Conservation (phyloP, 768 basidiomycete species). For the Suillus variegatus region DNA sequence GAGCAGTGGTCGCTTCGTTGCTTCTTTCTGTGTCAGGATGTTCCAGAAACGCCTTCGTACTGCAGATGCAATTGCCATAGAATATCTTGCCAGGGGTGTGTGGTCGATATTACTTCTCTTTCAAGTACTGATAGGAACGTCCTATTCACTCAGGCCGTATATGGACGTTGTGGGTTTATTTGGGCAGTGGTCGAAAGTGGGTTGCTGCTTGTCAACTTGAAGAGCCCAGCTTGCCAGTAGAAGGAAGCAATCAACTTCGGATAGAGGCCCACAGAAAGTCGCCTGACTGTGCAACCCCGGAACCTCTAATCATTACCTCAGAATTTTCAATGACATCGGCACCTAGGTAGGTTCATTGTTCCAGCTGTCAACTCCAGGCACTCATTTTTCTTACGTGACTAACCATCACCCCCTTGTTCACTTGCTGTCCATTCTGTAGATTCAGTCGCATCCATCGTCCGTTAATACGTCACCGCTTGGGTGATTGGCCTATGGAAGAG, state of each 20-base stretch:
- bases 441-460: too few species aligned
- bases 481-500: not conserved
- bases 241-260: not conserved
- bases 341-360: not conserved
- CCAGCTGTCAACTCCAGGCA: not conserved
- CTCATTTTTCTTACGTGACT: not conserved
- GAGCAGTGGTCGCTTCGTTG: not conserved
- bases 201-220: not conserved
- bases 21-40: not conserved
- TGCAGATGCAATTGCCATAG: not conserved
- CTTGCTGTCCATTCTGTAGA: not conserved
- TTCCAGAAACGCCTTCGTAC: not conserved
- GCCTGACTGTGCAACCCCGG: not conserved
- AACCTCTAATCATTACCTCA: not conserved
- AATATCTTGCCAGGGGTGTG: not conserved
- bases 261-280: not conserved
- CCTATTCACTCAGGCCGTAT: not conserved
- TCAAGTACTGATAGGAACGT: not conserved
- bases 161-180: not conserved
- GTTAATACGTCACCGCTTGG: not conserved
- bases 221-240: not conserved
- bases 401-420: not conserved
- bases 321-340: not conserved
- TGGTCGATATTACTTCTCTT: not conserved
- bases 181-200: not conserved